Evolutionary conservation across 768 basidiomycete genomes (phyloP), one percentile per base, ranked within the genome.

Genomic region (Leucosporidium creatinivorum): DNA sequence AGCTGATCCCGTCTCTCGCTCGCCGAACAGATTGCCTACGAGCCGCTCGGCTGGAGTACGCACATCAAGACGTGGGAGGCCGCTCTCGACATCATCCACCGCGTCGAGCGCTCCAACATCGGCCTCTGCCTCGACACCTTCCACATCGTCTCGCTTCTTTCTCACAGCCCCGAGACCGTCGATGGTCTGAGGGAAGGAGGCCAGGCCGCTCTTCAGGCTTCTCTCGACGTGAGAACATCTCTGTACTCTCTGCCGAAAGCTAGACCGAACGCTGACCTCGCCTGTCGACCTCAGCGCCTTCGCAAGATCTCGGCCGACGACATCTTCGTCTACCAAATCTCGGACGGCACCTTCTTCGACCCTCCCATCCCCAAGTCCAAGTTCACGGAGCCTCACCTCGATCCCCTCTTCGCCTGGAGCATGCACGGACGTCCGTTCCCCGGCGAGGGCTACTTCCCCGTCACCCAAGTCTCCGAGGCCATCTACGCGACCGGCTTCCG

Each of bases 391-490:
- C 50, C 54, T 26, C 26, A 66, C 36, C n/a, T 60, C 39, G 48
- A 52, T n/a, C 59, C 15, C 10, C 65, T 60, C 60, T 66, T 66
- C 60, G 39, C 65, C 0, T 59, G 58, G 58, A 44, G 36, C 23
- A 66, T 28, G 60, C 60, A 56, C 47, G 58, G 65, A 23, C 58
- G 65, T 5, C 65, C 65, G 12, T 61, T 55, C 47, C 65, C 65
- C n/a, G 51, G 54, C 58, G 60, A 66, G 55, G 65, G 65, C 18
- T 66, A 66, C 65, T 61, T 66, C 44, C 65, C 65, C 60, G 58
- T 59, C 65, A 30, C 25, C 51, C 59, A 66, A 44, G 30, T 66
- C 59, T 36, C 26, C 30, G 65, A 44, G 50, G 65, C 65, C 3
- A n/a, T 66, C 18, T 61, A 31, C 39, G 65, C 58, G 26, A 66